phyloP scores from a whole-genome alignment of 306 rosid species.

The Dalbergia oliveri region DNA sequence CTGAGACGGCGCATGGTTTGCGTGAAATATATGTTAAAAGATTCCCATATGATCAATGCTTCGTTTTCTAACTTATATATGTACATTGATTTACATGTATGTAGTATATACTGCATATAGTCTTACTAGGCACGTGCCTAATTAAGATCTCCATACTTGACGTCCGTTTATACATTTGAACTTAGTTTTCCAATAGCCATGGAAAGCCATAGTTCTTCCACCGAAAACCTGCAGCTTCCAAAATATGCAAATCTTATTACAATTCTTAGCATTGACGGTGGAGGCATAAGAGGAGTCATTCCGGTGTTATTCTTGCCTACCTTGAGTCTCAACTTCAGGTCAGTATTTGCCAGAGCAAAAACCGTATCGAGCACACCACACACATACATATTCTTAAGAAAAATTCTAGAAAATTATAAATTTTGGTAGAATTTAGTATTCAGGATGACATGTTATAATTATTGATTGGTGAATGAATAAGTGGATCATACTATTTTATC shows the following conservation, averaged over 20 bases:
- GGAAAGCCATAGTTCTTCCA: slow-evolving; percentile 14
- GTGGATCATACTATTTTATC: too few species aligned
- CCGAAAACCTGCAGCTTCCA: neutral
- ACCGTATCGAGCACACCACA: too few species aligned
- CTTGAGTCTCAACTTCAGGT: slow-evolving; percentile 58
- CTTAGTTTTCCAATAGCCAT: slow-evolving; percentile 18
- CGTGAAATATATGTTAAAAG: neutral
- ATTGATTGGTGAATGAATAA: too few species aligned
- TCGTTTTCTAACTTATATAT: too few species aligned
- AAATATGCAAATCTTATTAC: slow-evolving; percentile 25
- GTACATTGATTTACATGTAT: neutral
- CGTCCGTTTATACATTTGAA: neutral
- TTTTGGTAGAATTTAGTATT: too few species aligned
- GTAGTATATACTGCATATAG: neutral
- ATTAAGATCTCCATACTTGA: neutral
- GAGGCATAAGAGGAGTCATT: slow-evolving; percentile 57
- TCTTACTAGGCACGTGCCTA: neutral
- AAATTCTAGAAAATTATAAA: too few species aligned
- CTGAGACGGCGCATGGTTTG: neutral
- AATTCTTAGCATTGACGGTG: slow-evolving; percentile 57
- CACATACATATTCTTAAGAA: too few species aligned
- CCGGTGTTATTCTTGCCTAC: slow-evolving; percentile 48
- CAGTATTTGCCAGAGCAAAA: neutral
- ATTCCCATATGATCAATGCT: too few species aligned
- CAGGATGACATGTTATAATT: too few species aligned